Percentiles rank a stretch among this genome's conserved stretches.
Evolutionary conservation across 305 asterid genomes (phyloP).

Genomic region (Fraxinus xanthoxyloides): DNA sequence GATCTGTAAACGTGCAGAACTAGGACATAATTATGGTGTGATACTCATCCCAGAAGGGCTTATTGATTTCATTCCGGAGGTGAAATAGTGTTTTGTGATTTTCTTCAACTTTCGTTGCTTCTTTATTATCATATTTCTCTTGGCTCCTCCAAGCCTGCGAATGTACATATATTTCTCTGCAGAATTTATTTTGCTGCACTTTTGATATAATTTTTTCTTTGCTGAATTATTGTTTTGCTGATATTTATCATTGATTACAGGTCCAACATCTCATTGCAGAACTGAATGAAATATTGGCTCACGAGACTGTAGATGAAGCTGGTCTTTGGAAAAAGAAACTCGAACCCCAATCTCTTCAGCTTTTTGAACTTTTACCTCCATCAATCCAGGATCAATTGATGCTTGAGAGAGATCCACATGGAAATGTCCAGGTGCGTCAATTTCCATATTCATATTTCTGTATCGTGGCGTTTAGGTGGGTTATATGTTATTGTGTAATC

Average conservation of each 20-base stretch:
- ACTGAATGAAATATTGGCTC: slow-evolving; percentile 92
- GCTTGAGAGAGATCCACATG: slow-evolving; percentile 99
- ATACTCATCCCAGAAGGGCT: slow-evolving; percentile 98
- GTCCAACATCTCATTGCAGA: slow-evolving; percentile 92
- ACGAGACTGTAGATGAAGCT: slow-evolving; percentile 89
- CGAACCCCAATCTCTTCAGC: slow-evolving; percentile 62
- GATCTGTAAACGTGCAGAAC: slow-evolving; percentile 78
- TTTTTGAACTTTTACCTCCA: slow-evolving; percentile 77
- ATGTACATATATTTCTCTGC: neutral
- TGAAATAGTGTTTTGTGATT: slow-evolving; percentile 24
- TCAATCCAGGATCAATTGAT: slow-evolving; percentile 91
- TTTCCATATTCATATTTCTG: neutral
- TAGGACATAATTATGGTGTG: slow-evolving; percentile 89
- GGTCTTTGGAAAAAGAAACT: slow-evolving; percentile 87
- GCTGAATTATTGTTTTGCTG: slow-evolving; percentile 8
- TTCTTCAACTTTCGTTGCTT: neutral
- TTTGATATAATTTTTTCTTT: neutral
- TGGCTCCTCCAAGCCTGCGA: neutral
- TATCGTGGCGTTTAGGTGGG: neutral
- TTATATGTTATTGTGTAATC: slow-evolving; percentile 4
- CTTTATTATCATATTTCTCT: neutral
- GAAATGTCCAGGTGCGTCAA: slow-evolving; percentile 82
- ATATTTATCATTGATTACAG: slow-evolving; percentile 44
- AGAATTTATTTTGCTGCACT: slow-evolving; percentile 17
- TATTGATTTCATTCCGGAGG: slow-evolving; percentile 98